phyloP scores from a whole-genome alignment of 1,139 yeast genomes.

The Yamadazyma siamensis region DNA sequence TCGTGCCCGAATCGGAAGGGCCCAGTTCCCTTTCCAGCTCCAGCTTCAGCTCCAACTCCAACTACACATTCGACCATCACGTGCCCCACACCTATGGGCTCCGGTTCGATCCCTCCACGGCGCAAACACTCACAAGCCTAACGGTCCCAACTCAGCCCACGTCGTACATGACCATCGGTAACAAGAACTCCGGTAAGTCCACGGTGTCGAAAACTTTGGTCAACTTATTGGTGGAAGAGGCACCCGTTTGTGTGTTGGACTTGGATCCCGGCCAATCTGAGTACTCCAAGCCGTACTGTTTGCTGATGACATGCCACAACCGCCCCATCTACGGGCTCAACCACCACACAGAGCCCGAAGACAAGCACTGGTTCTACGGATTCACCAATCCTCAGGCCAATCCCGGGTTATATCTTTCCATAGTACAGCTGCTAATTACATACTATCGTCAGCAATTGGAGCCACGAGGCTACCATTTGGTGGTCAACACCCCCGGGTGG shows the following conservation, averaged over 20 bases:
- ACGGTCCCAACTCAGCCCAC: too few species aligned
- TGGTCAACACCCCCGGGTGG: conserved; percentile 93
- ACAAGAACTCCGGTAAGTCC: conserved; percentile 82
- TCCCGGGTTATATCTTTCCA: conserved; percentile 53
- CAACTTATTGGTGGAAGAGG: conserved; percentile 31
- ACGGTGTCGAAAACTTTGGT: conserved; percentile 58
- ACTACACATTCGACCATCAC: too few species aligned
- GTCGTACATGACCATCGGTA: conserved; percentile 34
- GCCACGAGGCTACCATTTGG: conserved; percentile 38
- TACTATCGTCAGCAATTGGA: conserved; percentile 25
- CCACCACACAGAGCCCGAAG: conserved; percentile 11
- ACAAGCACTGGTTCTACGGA: conserved; percentile 57
- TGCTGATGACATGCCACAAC: conserved; percentile 41
- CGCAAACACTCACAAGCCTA: too few species aligned
- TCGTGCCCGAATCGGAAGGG: conserved; percentile 15
- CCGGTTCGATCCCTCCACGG: conserved; percentile 4
- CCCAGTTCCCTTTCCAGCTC: conserved; percentile 14
- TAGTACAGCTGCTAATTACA: conserved; percentile 42
- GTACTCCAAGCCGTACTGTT: conserved; percentile 65
- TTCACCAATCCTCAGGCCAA: conserved; percentile 68
- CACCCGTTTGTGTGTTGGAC: conserved; percentile 54
- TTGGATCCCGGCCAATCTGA: conserved; percentile 94
- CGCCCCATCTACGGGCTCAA: conserved; percentile 26
- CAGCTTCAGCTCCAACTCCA: conserved; percentile 27
- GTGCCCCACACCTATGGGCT: too few species aligned